These are phyloP conservation scores for Paraphaeosphaeria sporulosa DNA, from an alignment of 2,329 filamentous ascomycete species.

Conservation along the genomic window DNA sequence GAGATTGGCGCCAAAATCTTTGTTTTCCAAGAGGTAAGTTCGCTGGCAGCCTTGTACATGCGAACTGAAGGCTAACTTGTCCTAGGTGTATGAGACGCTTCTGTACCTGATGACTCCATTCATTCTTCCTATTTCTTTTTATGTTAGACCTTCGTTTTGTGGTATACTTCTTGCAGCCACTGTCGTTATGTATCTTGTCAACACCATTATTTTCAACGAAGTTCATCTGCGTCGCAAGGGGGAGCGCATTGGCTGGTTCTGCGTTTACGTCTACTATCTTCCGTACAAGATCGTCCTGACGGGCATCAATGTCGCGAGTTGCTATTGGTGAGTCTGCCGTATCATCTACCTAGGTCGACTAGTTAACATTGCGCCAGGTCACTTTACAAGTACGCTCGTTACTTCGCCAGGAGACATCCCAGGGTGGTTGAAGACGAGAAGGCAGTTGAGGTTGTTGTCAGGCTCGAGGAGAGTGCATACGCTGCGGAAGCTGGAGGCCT, in stretches of 20 bases:
- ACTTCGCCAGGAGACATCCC: conserved; percentile 57
- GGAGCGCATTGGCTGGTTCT: conserved; percentile 51
- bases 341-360: background rate
- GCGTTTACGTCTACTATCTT: conserved; percentile 54
- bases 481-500: conserved; percentile 19
- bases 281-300: conserved; percentile 56
- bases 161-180: conserved; percentile 51
- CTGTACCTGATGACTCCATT: conserved; percentile 57
- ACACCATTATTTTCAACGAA: conserved; percentile 58
- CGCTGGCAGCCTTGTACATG: background rate
- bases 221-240: conserved; percentile 56
- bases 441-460: conserved; percentile 42
- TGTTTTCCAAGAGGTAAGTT: conserved; percentile 55
- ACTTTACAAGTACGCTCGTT: conserved; percentile 55
- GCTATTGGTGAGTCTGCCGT: conserved; percentile 37
- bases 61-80: conserved; percentile 7
- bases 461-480: conserved; percentile 30
- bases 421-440: conserved; percentile 59
- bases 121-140: conserved; percentile 55
- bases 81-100: conserved; percentile 55
- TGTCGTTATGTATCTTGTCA: conserved; percentile 53
- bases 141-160: conserved; percentile 52
- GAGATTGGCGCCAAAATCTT: conserved; percentile 61
- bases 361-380: conserved; percentile 26
- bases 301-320: conserved; percentile 52